These are phyloP conservation scores for Aureobasidium pullulans DNA, from an alignment of 2,329 filamentous ascomycete species.

Conservation along the genomic window DNA sequence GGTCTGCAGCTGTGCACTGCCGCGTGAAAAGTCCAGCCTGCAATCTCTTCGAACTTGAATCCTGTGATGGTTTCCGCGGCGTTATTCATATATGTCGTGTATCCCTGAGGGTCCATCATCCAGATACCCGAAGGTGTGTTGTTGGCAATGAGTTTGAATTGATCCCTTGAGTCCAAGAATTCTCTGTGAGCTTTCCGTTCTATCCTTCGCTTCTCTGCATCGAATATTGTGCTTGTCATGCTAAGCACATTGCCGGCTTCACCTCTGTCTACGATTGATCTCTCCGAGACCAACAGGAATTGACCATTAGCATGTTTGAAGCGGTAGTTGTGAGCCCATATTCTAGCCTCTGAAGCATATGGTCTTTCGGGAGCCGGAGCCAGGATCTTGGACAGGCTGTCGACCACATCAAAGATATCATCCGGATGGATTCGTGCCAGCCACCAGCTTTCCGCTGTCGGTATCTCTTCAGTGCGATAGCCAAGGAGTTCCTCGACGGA, in stretches of 20 bases:
- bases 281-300: not conserved
- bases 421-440: slow-evolving; percentile 5
- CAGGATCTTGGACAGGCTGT: not conserved
- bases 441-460: slow-evolving; percentile 3
- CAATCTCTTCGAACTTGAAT: slow-evolving; percentile 13
- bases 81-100: slow-evolving; percentile 13
- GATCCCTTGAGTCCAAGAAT: slow-evolving; percentile 8
- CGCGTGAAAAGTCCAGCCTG: slow-evolving; percentile 15
- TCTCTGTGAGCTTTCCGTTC: slow-evolving; percentile 8
- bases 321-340: slow-evolving; percentile 8
- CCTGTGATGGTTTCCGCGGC: slow-evolving; percentile 14
- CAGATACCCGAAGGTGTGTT: slow-evolving; percentile 14
- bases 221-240: slow-evolving; percentile 11
- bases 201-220: slow-evolving; percentile 5
- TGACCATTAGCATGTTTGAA: slow-evolving; percentile 3
- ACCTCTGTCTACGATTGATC: slow-evolving; percentile 6
- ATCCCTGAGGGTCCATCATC: slow-evolving; percentile 13
- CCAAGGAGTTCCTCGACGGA: slow-evolving; percentile 4
- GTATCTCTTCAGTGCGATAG: not conserved
- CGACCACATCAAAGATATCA: not conserved
- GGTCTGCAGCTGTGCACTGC: slow-evolving; percentile 11
- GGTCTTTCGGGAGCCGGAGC: not conserved
- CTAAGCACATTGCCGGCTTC: slow-evolving; percentile 3
- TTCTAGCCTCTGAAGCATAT: slow-evolving; percentile 1
- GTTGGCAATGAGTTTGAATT: slow-evolving; percentile 9